Evolutionary conservation across 208 protist species (phyloP), one percentile per base, ranked within the genome.

Genomic region (Acanthamoeba lugdunensis): DNA sequence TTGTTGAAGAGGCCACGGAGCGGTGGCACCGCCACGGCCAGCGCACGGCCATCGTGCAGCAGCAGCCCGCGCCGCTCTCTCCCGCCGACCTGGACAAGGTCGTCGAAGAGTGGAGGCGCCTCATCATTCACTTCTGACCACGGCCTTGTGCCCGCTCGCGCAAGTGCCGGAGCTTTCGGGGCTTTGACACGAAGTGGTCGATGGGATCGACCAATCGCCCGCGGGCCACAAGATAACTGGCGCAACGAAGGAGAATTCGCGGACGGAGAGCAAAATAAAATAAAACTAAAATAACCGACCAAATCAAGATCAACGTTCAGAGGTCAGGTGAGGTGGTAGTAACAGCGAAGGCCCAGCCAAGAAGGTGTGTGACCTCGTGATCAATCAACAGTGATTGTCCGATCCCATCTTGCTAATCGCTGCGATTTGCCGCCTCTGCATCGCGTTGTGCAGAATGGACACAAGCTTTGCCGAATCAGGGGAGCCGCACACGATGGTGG

Each of bases 11-110:
- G 45, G 23, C 28, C n/a, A 63, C 79, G 4, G n/a, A 87, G 50
- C 79, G 50, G 50, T 87, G 79, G 79, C n/a, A 63, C 4, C 25
- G 23, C 23, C 28, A 87, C 21, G 23, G 28, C 50, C 50, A 65
- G 5, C 50, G 23, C 50, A 87, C 79, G 79, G 25, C 45, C 50
- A 87, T 87, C 52, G 48, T 87, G 23, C 50, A 87, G 79, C 79
- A 87, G 21, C 79, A 63, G 23, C 79, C 79, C 14, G 50, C 5
- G 4, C 79, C 79, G 5, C 79, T 65, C 25, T 21, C 50, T 18
- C 52, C 1, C n/a, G 79, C 21, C n/a, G 79, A 45, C 18, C 50
- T 87, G 23, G 79, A 30, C 41, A 58, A 37, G n/a, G 23, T 56
- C 5, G 52, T 63, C n/a, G 79, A 56, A 45, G 79, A 56, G 50